A percentile compares a stretch with the other conserved stretches of the same genome.
phyloP scores from a whole-genome alignment of 805 yeast genomes.

The Groenewaldozyma salmanticensis region DNA sequence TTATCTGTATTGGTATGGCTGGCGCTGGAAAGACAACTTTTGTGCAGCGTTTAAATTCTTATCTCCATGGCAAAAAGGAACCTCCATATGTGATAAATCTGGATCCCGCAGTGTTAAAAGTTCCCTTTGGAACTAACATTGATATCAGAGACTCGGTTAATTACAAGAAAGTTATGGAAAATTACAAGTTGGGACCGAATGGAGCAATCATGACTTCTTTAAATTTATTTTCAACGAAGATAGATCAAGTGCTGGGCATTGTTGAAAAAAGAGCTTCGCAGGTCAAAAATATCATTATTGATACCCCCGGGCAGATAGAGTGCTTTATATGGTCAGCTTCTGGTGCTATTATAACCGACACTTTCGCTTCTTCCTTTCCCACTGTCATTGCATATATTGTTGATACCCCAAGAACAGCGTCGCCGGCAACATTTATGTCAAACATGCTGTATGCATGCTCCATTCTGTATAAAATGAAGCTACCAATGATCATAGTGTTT shows the following conservation, averaged over 20 bases:
- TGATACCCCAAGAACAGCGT: slow-evolving; percentile 89
- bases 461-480: slow-evolving; percentile 85
- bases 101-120: slow-evolving; percentile 91
- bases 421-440: slow-evolving; percentile 95
- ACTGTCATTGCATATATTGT: slow-evolving; percentile 93
- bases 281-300: slow-evolving; percentile 67
- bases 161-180: slow-evolving; percentile 93
- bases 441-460: slow-evolving; percentile 98
- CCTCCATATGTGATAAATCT: slow-evolving; percentile 89
- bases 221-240: slow-evolving; percentile 86
- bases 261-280: slow-evolving; percentile 63
- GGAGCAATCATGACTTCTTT: slow-evolving; percentile 97
- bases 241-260: slow-evolving; percentile 84
- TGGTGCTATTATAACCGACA: slow-evolving; percentile 92
- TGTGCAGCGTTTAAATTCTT: slow-evolving; percentile 88
- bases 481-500: slow-evolving; percentile 95
- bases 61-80: slow-evolving; percentile 51
- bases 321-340: slow-evolving; percentile 98
- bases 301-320: slow-evolving; percentile 98
- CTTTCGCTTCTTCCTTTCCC: slow-evolving; percentile 92
- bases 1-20: slow-evolving; percentile 57
- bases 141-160: slow-evolving; percentile 95
- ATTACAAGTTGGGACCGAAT: slow-evolving; percentile 87
- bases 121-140: slow-evolving; percentile 91
- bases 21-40: slow-evolving; percentile 95